A percentile compares a stretch with the other conserved stretches of the same genome.
phyloP scores from a whole-genome alignment of 1,139 yeast genomes.

The Hansenula sp. region DNA sequence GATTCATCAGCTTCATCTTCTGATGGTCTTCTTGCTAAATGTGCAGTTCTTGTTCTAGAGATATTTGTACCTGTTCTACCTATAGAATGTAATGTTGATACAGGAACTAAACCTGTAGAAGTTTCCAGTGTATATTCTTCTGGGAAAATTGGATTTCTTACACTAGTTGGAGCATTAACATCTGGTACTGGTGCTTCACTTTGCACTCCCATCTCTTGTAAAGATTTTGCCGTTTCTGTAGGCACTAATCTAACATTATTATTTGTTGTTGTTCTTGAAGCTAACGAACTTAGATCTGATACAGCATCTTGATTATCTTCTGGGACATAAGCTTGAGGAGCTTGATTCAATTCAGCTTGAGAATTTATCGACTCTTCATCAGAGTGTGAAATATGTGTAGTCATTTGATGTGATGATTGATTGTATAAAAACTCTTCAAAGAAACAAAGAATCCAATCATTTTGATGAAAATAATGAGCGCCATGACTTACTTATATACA shows the following conservation, averaged over 20 bases:
- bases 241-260: constrained; percentile 31
- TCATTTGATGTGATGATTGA: background rate
- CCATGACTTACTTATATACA: no score
- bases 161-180: constrained; percentile 53
- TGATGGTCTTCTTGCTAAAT: constrained; percentile 12
- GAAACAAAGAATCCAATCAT: no score
- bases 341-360: constrained; percentile 11
- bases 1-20: constrained; percentile 9
- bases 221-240: constrained; percentile 70
- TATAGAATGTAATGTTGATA: constrained; percentile 58
- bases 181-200: constrained; percentile 50
- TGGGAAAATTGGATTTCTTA: constrained; percentile 71
- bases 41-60: constrained; percentile 29
- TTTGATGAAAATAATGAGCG: no score
- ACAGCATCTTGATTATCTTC: constrained; percentile 37
- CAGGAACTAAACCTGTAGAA: constrained; percentile 80
- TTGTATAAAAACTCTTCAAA: no score
- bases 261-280: constrained; percentile 27
- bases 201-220: constrained; percentile 58
- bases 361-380: constrained; percentile 4
- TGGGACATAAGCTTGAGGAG: constrained; percentile 26
- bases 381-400: background rate
- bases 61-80: constrained; percentile 50
- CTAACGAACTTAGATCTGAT: constrained; percentile 32
- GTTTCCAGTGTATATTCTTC: constrained; percentile 90